These are phyloP conservation scores for Pestalotiopsis fici DNA, from an alignment of 2,329 filamentous ascomycete genomes.

Conservation along the genomic window DNA sequence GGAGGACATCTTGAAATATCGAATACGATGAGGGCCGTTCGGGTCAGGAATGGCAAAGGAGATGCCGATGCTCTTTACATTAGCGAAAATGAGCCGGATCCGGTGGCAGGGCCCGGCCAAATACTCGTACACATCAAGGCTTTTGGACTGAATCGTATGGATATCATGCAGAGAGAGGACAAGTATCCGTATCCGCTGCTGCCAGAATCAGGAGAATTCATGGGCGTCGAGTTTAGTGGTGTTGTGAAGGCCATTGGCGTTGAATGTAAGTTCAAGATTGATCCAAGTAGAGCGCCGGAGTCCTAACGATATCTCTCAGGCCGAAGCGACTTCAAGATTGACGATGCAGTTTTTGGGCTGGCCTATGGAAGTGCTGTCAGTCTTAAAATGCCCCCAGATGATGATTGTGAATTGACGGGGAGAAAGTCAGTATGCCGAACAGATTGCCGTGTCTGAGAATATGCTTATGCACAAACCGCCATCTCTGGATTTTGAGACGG, in stretches of 20 bases:
- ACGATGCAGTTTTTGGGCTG: neutral
- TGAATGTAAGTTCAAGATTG: neutral
- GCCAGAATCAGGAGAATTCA: neutral
- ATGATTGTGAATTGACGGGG: neutral
- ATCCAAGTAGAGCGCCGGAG: neutral
- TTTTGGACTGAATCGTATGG: conserved; percentile 2
- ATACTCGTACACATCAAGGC: neutral
- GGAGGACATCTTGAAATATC: neutral
- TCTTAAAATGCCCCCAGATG: neutral
- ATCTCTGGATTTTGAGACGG: neutral
- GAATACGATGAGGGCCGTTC: neutral
- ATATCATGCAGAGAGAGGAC: conserved; percentile 4
- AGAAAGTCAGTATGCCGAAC: neutral
- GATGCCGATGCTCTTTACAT: neutral
- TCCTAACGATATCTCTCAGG: neutral
- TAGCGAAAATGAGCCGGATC: conserved; percentile 1
- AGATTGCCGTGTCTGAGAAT: conserved; percentile 1
- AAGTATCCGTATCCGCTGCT: conserved; percentile 3
- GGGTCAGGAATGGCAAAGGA: neutral
- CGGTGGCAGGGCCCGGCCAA: neutral
- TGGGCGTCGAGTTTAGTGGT: conserved; percentile 3
- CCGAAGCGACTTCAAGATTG: neutral
- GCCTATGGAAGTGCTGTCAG: conserved; percentile 1
- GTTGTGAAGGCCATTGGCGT: neutral
- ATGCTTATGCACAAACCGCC: conserved; percentile 5